Evolutionary conservation across 441 rosid species (phyloP).

Genomic region (Gossypium schwendimanii): DNA sequence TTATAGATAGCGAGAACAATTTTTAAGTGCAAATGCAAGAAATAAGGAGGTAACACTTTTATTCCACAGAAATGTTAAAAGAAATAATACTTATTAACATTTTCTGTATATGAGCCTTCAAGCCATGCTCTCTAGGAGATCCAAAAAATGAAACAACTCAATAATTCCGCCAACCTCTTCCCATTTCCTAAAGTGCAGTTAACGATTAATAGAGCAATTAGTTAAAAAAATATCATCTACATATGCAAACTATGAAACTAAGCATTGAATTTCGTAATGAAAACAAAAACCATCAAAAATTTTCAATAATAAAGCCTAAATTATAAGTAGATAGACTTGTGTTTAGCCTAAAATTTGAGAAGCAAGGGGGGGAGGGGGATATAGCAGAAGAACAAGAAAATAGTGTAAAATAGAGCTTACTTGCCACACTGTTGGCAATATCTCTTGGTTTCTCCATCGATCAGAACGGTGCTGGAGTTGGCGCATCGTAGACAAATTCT

Average conservation of each 20-base stretch:
- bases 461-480: constrained; percentile 47
- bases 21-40: too few species aligned
- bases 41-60: too few species aligned
- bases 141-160: too few species aligned
- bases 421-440: constrained; percentile 99
- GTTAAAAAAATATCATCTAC: too few species aligned
- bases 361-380: neutral
- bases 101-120: too few species aligned
- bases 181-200: too few species aligned
- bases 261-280: neutral
- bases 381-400: neutral
- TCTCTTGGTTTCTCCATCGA: constrained; percentile 70
- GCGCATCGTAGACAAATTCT: constrained; percentile 89
- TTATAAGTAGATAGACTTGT: neutral
- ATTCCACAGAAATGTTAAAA: too few species aligned
- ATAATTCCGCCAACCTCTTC: too few species aligned
- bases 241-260: neutral
- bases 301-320: neutral
- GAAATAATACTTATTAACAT: too few species aligned
- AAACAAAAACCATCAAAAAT: neutral
- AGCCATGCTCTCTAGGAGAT: too few species aligned
- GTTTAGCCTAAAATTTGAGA: neutral
- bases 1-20: too few species aligned
- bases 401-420: constrained; percentile 30
- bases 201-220: too few species aligned